These are phyloP conservation scores for Urtica urens DNA, from an alignment of 306 rosid species.

Conservation along the genomic window DNA sequence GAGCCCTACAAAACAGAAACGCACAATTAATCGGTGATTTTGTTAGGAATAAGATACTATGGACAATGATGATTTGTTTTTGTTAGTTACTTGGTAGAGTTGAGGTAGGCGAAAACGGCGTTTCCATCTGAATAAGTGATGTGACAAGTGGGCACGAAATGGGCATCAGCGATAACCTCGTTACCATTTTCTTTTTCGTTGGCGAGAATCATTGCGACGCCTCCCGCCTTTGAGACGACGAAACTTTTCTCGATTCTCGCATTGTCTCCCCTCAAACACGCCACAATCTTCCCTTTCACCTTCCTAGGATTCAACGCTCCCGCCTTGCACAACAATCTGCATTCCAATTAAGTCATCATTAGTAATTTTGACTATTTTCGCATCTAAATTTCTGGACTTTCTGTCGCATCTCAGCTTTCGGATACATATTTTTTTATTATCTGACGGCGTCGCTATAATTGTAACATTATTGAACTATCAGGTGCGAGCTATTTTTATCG, in stretches of 20 bases:
- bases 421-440: no score
- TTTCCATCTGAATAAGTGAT: constrained; percentile 27
- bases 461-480: no score
- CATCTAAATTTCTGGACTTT: no score
- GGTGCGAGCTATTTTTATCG: no score
- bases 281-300: constrained; percentile 44
- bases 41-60: neutral
- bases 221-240: constrained; percentile 28
- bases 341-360: no score
- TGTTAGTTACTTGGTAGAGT: constrained; percentile 30
- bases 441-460: no score
- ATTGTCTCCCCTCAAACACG: constrained; percentile 25
- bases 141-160: constrained; percentile 33
- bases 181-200: constrained; percentile 1
- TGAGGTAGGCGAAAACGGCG: constrained; percentile 29
- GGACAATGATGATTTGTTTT: no score
- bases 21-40: neutral
- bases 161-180: constrained; percentile 23
- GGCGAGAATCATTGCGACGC: constrained; percentile 47
- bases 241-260: constrained; percentile 17
- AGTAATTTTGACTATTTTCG: no score
- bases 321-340: constrained; percentile 21
- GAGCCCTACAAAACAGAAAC: constrained; percentile 24
- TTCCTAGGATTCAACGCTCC: constrained; percentile 38
- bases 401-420: no score